A percentile compares a stretch with the other conserved stretches of the same genome.
Conservation (phyloP, 495 filamentous ascomycete species). For the Amphirosellinia nigrospora region DNA sequence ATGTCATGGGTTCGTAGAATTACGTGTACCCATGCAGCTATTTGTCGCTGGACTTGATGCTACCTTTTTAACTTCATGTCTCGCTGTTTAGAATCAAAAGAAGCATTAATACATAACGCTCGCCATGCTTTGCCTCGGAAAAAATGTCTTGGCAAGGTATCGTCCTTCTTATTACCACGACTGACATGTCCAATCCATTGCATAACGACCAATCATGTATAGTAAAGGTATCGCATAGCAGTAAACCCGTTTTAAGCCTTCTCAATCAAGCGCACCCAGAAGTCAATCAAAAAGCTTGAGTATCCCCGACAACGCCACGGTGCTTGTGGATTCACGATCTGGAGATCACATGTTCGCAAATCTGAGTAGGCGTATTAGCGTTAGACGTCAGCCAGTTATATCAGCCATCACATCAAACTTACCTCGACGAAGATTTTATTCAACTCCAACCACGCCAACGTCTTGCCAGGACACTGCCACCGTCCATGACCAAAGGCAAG, state of each 20-base stretch:
- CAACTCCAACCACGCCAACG: constrained; percentile 54
- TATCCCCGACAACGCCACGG: constrained; percentile 44
- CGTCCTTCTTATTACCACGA: background rate
- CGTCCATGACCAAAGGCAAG: constrained; percentile 53
- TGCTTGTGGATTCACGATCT: constrained; percentile 53
- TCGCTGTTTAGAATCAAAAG: background rate
- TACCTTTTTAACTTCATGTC: background rate
- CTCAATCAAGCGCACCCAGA: constrained; percentile 30
- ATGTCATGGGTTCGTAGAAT: background rate
- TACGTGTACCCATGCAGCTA: background rate
- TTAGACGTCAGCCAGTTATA: background rate
- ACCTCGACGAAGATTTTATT: constrained; percentile 66
- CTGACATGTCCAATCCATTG: background rate
- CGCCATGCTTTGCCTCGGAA: background rate
- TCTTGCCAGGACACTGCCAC: constrained; percentile 53
- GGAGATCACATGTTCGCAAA: constrained; percentile 62
- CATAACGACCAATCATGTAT: background rate
- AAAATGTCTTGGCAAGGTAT: background rate
- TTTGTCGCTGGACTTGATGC: background rate
- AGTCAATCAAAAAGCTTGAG: constrained; percentile 28
- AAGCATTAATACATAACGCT: background rate
- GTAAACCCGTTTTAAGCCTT: background rate
- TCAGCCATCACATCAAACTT: background rate
- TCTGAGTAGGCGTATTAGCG: constrained; percentile 40
- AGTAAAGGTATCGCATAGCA: background rate